Evolutionary conservation across 75 land plant genomes (phyloP), one percentile per base, ranked within the genome.

Genomic region (Larix kaempferi): DNA sequence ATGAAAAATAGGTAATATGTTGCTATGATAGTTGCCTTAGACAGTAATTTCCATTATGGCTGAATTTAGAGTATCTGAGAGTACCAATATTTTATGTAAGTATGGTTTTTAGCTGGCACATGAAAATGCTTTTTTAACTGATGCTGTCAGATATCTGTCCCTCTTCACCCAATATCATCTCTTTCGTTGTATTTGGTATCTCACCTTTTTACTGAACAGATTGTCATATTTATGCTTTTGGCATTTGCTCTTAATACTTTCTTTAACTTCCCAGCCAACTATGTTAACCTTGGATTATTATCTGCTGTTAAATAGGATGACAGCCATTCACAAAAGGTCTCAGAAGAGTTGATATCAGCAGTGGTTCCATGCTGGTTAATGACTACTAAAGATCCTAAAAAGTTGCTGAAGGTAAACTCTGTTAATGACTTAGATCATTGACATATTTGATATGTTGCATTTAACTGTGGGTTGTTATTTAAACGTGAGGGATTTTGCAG

Each of bases 311-410:
- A 69, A 37, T 69, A 69, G 72, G 72, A 77, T 85, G 96, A 93
- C 63, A 86, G 77, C 73, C 83, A 93, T 77, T 95, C 96, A 29
- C 86, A 88, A 62, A 74, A 73, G 78, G 94, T 95, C 0, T 78
- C 87, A 55, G 91, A 93, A 73, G 86, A 87, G 15, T 79, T 93
- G 80, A 82, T 95, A 57, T 87, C 92, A 29, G 82, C 91, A 21
- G 75, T 95, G 56, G 87, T 95, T 59, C 96, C 98, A 23, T 88
- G 82, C 63, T 93, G 92, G 96, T 77, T 95, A 69, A 80, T 83
- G n/a, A 81, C 79, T 49, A 77, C 73, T 6, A 57, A 88, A 14
- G 77, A 90, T 56, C 79, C 82, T 57, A 75, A 82, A 26, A 57
- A 82, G 58, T 82, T 93, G 63, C 85, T 95, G 56, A 78, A 95